Evolutionary conservation across 345 rosid species (phyloP).

Genomic region (Eucalyptus cladocalyx): DNA sequence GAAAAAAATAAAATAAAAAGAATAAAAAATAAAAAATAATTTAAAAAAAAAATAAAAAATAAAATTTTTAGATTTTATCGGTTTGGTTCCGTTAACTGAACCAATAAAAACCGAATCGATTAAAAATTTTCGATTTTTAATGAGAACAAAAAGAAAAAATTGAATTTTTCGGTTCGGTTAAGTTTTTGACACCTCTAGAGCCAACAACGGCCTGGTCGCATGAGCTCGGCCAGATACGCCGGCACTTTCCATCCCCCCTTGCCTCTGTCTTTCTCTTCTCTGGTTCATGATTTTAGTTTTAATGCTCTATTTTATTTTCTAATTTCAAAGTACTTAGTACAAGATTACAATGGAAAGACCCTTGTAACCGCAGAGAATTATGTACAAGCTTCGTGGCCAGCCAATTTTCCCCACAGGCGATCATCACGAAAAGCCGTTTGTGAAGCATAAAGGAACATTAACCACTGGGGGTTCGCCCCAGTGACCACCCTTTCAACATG

Average conservation of each 20-base stretch:
- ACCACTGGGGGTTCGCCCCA: no score
- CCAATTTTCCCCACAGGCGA: not conserved
- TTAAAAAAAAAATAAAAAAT: accelerated
- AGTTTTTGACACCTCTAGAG: not conserved
- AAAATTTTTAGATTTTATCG: no score
- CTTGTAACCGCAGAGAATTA: not conserved
- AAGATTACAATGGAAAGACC: not conserved
- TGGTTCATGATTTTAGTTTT: not conserved
- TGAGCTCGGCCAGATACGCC: accelerated
- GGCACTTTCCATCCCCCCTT: not conserved
- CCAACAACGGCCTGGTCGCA: not conserved
- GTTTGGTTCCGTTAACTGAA: no score
- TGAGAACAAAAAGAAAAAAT: accelerated
- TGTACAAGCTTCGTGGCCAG: not conserved
- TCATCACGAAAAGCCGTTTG: not conserved
- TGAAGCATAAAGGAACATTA: no score
- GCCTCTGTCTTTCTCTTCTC: not conserved
- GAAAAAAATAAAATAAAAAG: no score
- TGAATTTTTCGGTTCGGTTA: accelerated
- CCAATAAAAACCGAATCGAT: no score
- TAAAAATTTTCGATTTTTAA: no score
- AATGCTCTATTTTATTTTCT: not conserved
- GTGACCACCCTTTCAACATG: no score
- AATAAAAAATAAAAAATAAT: no score
- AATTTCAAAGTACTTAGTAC: not conserved